These are phyloP conservation scores for Sporothrix euskadiensis DNA, from an alignment of 2,329 filamentous ascomycete genomes.

Conservation along the genomic window DNA sequence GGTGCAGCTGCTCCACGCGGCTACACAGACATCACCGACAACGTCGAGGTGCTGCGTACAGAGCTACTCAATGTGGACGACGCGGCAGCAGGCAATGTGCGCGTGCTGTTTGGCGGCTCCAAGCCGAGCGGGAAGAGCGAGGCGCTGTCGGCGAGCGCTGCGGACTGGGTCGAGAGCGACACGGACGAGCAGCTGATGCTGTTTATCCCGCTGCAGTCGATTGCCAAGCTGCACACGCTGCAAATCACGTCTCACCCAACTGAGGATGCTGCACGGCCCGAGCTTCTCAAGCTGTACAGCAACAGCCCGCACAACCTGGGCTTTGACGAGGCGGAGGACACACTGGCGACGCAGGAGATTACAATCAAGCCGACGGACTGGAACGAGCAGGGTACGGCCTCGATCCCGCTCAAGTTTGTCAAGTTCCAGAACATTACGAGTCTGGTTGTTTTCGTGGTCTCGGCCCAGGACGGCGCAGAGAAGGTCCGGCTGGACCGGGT, in stretches of 20 bases:
- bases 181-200: conserved; percentile 96
- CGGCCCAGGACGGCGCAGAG: conserved; percentile 80
- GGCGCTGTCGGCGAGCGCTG: conserved; percentile 53
- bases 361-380: conserved; percentile 75
- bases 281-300: conserved; percentile 79
- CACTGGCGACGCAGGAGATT: conserved; percentile 75
- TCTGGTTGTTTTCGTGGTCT: conserved; percentile 82
- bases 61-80: conserved; percentile 88
- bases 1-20: conserved; percentile 74
- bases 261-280: conserved; percentile 75
- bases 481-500: conserved; percentile 81
- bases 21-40: conserved; percentile 79
- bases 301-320: conserved; percentile 89
- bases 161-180: conserved; percentile 92
- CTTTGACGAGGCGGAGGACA: conserved; percentile 91
- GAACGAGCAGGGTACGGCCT: conserved; percentile 75
- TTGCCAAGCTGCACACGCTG: conserved; percentile 79
- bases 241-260: conserved; percentile 81
- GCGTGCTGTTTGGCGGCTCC: conserved; percentile 68
- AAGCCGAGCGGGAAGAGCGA: conserved; percentile 56
- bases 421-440: conserved; percentile 95
- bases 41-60: conserved; percentile 75
- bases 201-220: conserved; percentile 84
- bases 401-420: conserved; percentile 77
- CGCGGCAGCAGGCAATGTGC: conserved; percentile 69